Conservation (phyloP, 306 rosid species). For the Begonia loranthoides region DNA sequence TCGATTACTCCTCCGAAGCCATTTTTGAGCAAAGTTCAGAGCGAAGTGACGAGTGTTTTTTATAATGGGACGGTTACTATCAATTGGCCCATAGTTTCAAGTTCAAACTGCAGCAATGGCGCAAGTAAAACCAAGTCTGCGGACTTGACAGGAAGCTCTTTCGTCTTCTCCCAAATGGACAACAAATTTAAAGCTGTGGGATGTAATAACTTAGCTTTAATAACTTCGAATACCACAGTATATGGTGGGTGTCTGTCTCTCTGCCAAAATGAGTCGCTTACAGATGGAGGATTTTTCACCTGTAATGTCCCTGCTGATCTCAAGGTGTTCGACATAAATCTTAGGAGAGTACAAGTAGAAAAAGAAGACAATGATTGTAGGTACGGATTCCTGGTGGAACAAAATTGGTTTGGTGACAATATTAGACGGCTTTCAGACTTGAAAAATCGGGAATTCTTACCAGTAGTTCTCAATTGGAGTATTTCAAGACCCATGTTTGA, state of each 20-base stretch:
- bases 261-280: not conserved
- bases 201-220: not conserved
- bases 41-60: no score
- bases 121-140: not conserved
- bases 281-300: no score
- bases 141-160: not conserved
- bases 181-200: not conserved
- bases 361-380: not conserved
- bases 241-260: no score
- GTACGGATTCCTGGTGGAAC: slow-evolving; percentile 6
- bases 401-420: not conserved
- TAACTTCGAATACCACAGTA: not conserved
- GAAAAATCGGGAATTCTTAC: not conserved
- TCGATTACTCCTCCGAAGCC: not conserved
- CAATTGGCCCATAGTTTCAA: no score
- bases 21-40: slow-evolving; percentile 2
- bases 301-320: no score
- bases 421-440: not conserved
- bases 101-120: no score
- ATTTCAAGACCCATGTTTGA: not conserved
- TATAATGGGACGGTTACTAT: no score
- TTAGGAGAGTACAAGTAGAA: no score
- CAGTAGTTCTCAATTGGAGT: slow-evolving; percentile 6
- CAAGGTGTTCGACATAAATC: no score
- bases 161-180: not conserved